phyloP scores from a whole-genome alignment of 75 land plant species.

The Adiantum capillusveneris region DNA sequence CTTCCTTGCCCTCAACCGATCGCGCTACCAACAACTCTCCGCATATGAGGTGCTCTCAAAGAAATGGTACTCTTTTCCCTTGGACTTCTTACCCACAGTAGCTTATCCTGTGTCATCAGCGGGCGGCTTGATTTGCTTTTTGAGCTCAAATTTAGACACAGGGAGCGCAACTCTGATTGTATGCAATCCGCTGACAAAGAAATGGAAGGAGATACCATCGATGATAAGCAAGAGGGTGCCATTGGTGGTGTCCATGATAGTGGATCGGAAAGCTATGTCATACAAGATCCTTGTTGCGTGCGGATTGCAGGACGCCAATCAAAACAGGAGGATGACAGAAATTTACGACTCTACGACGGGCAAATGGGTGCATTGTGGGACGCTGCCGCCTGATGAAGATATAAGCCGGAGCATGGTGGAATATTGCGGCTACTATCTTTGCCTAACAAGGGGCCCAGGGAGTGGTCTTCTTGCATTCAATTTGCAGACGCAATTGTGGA shows the following conservation, averaged over 20 bases:
- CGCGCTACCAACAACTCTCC: constrained; percentile 18
- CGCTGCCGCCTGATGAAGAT: constrained; percentile 8
- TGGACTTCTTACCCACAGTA: constrained; percentile 9
- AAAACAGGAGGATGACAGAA: constrained; percentile 9
- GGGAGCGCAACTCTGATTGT: constrained; percentile 34
- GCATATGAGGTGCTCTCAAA: constrained; percentile 42
- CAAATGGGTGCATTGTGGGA: constrained; percentile 1
- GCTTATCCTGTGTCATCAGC: constrained; percentile 67
- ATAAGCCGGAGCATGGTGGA: constrained; percentile 8
- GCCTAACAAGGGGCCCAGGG: constrained; percentile 13
- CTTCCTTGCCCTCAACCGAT: constrained; percentile 1
- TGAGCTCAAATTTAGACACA: constrained; percentile 5
- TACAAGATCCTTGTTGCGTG: constrained; percentile 35
- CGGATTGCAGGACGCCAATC: background rate
- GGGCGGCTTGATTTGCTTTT: constrained; percentile 60
- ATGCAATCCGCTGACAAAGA: constrained; percentile 51
- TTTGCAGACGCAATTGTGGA: constrained; percentile 17
- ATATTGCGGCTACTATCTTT: constrained; percentile 7
- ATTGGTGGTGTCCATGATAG: constrained; percentile 21
- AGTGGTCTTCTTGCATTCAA: constrained; percentile 24
- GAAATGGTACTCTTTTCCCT: constrained; percentile 38
- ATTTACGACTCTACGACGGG: constrained; percentile 10
- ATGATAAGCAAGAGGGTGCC: constrained; percentile 12
- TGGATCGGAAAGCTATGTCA: constrained; percentile 12
- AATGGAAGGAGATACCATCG: constrained; percentile 39